Percentiles rank a stretch among this genome's conserved stretches.
These are phyloP conservation scores for Pisolithus albus DNA, from an alignment of 768 basidiomycete genomes.

Conservation along the genomic window DNA sequence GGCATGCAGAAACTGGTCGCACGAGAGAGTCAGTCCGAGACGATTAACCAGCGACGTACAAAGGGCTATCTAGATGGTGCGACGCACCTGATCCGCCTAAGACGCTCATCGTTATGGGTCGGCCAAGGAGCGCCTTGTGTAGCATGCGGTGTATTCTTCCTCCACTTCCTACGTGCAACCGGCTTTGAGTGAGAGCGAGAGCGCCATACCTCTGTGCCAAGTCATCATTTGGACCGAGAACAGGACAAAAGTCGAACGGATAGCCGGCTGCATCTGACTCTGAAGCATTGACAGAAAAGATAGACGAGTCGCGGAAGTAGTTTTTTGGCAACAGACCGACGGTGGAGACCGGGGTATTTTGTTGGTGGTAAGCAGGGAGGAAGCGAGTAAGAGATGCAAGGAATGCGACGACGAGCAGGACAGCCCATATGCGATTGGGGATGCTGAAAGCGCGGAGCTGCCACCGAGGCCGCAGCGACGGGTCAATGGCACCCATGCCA, in stretches of 20 bases:
- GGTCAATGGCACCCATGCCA: conserved; percentile 37
- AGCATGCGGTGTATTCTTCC: conserved; percentile 77
- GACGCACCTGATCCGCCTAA: conserved; percentile 80
- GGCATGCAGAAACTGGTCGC: conserved; percentile 80
- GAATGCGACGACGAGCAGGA: conserved; percentile 48
- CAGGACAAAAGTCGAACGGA: conserved; percentile 90
- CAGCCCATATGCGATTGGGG: conserved; percentile 63
- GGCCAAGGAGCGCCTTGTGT: conserved; percentile 75
- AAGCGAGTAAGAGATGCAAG: conserved; percentile 53
- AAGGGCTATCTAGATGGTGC: not conserved
- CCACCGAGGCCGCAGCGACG: conserved; percentile 47
- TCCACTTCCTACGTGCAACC: conserved; percentile 74
- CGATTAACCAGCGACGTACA: not conserved
- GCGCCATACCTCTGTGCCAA: conserved; percentile 76
- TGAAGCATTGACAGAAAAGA: conserved; percentile 24
- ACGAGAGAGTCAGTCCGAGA: not conserved
- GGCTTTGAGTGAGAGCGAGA: conserved; percentile 62
- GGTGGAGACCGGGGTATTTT: conserved; percentile 25
- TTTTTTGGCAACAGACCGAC: conserved; percentile 63
- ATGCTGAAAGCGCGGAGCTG: conserved; percentile 54
- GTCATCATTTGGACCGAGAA: conserved; percentile 75
- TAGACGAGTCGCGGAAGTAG: conserved; percentile 61
- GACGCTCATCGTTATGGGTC: conserved; percentile 84
- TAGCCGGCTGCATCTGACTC: conserved; percentile 35
- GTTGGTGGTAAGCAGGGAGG: conserved; percentile 32